Base-by-base conservation (phyloP, 2,329 filamentous ascomycete genomes). In the Alternaria infectoria region DNA sequence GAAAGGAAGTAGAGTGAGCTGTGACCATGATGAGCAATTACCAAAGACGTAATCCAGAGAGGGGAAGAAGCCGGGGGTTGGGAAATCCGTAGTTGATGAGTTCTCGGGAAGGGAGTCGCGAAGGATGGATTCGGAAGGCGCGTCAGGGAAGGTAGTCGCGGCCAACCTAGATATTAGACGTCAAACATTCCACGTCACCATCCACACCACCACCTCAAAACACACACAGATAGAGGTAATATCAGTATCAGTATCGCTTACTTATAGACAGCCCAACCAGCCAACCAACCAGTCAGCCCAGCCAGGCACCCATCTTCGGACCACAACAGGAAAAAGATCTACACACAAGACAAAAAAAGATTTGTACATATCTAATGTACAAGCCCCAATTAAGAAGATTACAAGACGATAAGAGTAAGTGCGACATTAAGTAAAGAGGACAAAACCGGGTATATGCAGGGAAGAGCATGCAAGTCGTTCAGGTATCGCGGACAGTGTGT, bases 371-470 rank as follows among this genome's bases (percentile, higher is more conserved):
- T 15, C n/a, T 30, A 28, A 15, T 26, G 13, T 23, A 47, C 21
- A 47, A 25, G 15, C 6, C 43, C 25, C 12, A 36, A 58, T 58
- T 62, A 57, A 40, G 25, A 51, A 47, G 21, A 61, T 58, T 61
- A 61, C 46, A 61, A 58, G 36, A 36, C 46, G 59, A 47, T 61
- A 61, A 28, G 32, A 26, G 36, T 40, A 55, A 28, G 43, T 45
- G 47, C 26, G 52, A 55, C 26, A 57, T 21, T 25, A 47, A 17
- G 44, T 46, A 47, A n/a, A 58, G 28, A 51, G 68, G 59, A 65
- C 68, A 75, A 71, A 76, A 70, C 72, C 68, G 76, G 77, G 77
- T 79, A 79, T 79, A 79, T 78, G 76, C 75, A 77, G 74, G 74
- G 72, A 68, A 64, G 62, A 64, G 74, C 74, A 75, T 77, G 73